phyloP scores from a whole-genome alignment of 2,329 filamentous ascomycete species.

The Neodidymelliopsis sp. region DNA sequence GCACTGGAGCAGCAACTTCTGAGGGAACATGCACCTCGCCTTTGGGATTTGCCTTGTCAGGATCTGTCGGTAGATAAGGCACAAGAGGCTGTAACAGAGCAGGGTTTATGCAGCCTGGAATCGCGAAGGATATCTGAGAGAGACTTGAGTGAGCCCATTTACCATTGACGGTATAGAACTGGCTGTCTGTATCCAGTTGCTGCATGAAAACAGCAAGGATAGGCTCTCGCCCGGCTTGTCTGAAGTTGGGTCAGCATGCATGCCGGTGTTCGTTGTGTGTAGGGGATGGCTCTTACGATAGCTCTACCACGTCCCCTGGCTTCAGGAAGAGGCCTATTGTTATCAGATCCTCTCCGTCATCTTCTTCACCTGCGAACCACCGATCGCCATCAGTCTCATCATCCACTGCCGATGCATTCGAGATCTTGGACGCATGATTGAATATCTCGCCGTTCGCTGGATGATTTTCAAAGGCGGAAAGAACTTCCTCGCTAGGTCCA shows the following conservation, averaged over 20 bases:
- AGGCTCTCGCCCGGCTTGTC: conserved; percentile 45
- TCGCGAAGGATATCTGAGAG: conserved; percentile 55
- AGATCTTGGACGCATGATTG: conserved; percentile 37
- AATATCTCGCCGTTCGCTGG: conserved; percentile 31
- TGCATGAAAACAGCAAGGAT: conserved; percentile 60
- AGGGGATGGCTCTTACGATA: conserved; percentile 35
- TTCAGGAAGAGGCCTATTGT: conserved; percentile 49
- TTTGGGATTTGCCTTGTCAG: conserved; percentile 28
- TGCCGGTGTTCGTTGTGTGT: too few species aligned
- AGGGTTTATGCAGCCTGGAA: conserved; percentile 58
- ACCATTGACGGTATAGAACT: conserved; percentile 61
- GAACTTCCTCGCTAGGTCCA: conserved; percentile 35
- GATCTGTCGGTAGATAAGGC: conserved; percentile 59
- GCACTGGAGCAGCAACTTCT: conserved; percentile 54
- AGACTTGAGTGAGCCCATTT: conserved; percentile 54
- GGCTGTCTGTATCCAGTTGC: conserved; percentile 49
- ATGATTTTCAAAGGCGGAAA: conserved; percentile 42
- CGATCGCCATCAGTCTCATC: conserved; percentile 30
- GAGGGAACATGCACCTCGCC: conserved; percentile 54
- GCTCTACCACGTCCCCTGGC: conserved; percentile 59
- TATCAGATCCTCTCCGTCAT: conserved; percentile 41
- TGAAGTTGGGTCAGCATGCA: not conserved
- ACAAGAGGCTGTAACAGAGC: conserved; percentile 57
- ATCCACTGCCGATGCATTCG: conserved; percentile 33
- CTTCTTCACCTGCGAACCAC: conserved; percentile 31